phyloP scores from a whole-genome alignment of 202 grass and related monocot species.

The Brachypodium distachyon region DNA sequence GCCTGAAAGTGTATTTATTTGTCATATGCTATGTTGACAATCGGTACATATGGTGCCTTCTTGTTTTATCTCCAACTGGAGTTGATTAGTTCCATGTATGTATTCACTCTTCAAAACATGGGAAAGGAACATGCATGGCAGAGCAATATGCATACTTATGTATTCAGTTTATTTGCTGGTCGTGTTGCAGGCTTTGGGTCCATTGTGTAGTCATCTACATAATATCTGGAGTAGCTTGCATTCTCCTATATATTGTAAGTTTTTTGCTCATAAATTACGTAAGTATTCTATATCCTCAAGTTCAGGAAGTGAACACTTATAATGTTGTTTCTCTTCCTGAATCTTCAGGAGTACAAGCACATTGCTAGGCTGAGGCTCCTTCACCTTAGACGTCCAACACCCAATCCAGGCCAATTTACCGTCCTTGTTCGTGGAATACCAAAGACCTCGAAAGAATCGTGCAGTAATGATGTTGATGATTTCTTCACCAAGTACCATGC shows the following conservation, averaged over 20 bases:
- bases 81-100: background rate
- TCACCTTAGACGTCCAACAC: constrained; percentile 45
- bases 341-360: constrained; percentile 63
- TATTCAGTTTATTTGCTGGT: constrained; percentile 8
- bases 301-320: background rate
- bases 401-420: constrained; percentile 68
- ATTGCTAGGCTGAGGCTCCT: constrained; percentile 60
- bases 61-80: background rate
- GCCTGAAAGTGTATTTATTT: background rate
- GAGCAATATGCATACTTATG: background rate
- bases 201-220: constrained; percentile 85
- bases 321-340: background rate
- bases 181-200: constrained; percentile 80
- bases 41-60: background rate
- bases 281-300: background rate
- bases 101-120: background rate
- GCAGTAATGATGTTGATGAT: constrained; percentile 38
- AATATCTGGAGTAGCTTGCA: constrained; percentile 69
- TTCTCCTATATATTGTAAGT: constrained; percentile 89
- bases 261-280: background rate
- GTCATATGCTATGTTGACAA: background rate
- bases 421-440: constrained; percentile 83
- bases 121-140: background rate
- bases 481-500: constrained; percentile 87
- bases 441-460: constrained; percentile 48